Conservation (phyloP, 2,329 filamentous ascomycete species). For the Aureobasidium sp. region DNA sequence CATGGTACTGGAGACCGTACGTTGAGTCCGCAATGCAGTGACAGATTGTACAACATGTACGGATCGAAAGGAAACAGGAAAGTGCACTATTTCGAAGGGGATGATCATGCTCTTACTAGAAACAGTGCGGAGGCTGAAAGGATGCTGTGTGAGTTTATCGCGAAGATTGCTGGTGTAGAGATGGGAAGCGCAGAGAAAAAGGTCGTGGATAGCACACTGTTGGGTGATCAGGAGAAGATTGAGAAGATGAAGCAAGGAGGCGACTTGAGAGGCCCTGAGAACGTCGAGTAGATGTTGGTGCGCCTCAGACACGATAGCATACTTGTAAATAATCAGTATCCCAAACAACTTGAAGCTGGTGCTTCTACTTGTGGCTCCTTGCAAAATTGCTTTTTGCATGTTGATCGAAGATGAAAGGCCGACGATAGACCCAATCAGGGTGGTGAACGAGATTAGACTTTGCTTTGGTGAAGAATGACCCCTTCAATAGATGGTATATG, state of each 20-base stretch:
- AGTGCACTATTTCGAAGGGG: constrained; percentile 35
- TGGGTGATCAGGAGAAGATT: constrained; percentile 21
- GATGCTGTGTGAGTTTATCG: constrained; percentile 35
- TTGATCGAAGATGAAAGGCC: too few relatives aligned
- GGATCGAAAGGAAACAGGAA: constrained; percentile 25
- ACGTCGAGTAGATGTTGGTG: constrained; percentile 20
- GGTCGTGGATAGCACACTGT: constrained; percentile 21
- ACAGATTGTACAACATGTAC: constrained; percentile 34
- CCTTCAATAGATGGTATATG: too few relatives aligned
- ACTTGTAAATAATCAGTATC: too few relatives aligned
- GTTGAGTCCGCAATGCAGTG: constrained; percentile 30
- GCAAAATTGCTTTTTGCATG: too few relatives aligned
- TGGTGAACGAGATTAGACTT: too few relatives aligned
- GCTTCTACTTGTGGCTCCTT: too few relatives aligned
- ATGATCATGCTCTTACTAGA: constrained; percentile 37
- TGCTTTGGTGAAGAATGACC: too few relatives aligned
- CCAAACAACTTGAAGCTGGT: too few relatives aligned
- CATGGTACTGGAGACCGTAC: constrained; percentile 36
- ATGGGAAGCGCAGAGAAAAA: constrained; percentile 21
- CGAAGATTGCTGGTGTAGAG: constrained; percentile 29
- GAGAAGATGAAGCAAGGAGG: constrained; percentile 31
- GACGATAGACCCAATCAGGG: too few relatives aligned
- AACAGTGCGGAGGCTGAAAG: constrained; percentile 34
- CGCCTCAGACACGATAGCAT: too few relatives aligned
- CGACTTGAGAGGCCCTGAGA: constrained; percentile 31